phyloP scores from a whole-genome alignment of 2,329 filamentous ascomycete species.

The Pseudogymnoascus sp. region DNA sequence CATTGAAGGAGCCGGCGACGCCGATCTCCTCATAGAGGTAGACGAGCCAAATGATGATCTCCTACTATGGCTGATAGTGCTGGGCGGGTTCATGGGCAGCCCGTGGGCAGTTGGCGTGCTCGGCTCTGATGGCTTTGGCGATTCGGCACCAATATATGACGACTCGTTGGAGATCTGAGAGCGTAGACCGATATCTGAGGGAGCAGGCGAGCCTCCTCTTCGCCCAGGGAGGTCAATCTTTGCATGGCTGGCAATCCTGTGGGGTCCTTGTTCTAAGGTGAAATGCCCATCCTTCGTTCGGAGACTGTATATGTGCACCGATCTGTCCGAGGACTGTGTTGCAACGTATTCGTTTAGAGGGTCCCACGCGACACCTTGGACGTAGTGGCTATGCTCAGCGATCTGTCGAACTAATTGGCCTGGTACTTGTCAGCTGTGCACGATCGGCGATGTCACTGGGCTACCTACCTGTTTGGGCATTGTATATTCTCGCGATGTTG shows the following conservation, averaged over 20 bases:
- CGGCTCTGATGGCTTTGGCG: constrained; percentile 82
- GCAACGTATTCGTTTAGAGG: constrained; percentile 96
- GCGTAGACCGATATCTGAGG: constrained; percentile 68
- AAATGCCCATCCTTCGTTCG: constrained; percentile 96
- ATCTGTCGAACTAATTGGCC: constrained; percentile 76
- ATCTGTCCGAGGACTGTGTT: constrained; percentile 95
- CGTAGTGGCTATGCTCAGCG: constrained; percentile 95
- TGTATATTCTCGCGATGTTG: constrained; percentile 95
- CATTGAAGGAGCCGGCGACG: constrained; percentile 86
- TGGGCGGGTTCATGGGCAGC: constrained; percentile 91
- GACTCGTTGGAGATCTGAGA: constrained; percentile 54
- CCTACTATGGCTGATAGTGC: constrained; percentile 79
- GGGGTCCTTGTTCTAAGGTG: constrained; percentile 62
- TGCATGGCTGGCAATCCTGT: constrained; percentile 70
- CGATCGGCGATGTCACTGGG: constrained; percentile 16
- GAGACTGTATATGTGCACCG: constrained; percentile 92
- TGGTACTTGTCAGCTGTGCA: constrained; percentile 22
- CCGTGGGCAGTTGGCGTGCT: constrained; percentile 86
- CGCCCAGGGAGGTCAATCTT: constrained; percentile 88
- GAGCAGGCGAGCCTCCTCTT: constrained; percentile 80
- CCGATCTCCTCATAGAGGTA: constrained; percentile 70
- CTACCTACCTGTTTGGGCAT: constrained; percentile 71
- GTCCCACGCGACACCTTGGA: constrained; percentile 97
- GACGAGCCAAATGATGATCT: constrained; percentile 85
- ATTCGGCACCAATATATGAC: constrained; percentile 54